A percentile compares a stretch with the other conserved stretches of the same genome.
These are phyloP conservation scores for Aegilops speltoides DNA, from an alignment of 176 grass and related monocot genomes.

Conservation along the genomic window DNA sequence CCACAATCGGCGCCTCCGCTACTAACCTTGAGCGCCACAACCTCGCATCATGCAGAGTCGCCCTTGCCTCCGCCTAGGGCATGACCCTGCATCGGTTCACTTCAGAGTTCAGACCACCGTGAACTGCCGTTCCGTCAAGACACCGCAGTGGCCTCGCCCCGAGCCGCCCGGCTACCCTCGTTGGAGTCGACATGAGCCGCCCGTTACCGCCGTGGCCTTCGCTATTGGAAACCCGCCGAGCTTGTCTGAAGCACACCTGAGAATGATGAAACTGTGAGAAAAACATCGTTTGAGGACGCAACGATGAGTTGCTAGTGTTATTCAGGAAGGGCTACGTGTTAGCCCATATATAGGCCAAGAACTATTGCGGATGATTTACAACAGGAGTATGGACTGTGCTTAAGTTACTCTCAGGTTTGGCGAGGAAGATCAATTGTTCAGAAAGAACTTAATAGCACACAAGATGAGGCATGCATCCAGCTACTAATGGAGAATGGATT, in stretches of 20 bases:
- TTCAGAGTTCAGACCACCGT: too few species aligned
- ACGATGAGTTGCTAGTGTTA: slow-evolving; percentile 92
- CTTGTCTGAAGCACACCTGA: slow-evolving; percentile 74
- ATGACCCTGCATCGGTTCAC: too few species aligned
- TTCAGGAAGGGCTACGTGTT: slow-evolving; percentile 70
- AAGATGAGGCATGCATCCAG: slow-evolving; percentile 76
- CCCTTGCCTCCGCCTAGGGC: too few species aligned
- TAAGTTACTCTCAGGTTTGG: slow-evolving; percentile 96
- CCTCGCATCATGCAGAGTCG: too few species aligned
- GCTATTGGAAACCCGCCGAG: not conserved
- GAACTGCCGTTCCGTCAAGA: too few species aligned
- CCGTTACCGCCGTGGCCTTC: not conserved
- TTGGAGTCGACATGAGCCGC: too few species aligned
- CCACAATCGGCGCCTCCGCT: too few species aligned
- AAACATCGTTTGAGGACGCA: slow-evolving; percentile 76
- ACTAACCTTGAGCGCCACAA: too few species aligned
- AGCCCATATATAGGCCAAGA: too few species aligned
- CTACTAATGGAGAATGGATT: slow-evolving; percentile 73
- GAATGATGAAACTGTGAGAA: slow-evolving; percentile 60
- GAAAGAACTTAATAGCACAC: slow-evolving; percentile 78
- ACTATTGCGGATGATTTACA: too few species aligned
- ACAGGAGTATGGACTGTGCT: not conserved
- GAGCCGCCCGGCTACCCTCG: too few species aligned
- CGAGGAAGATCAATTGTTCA: slow-evolving; percentile 86
- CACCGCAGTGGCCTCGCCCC: too few species aligned